phyloP scores from a whole-genome alignment of 2,329 filamentous ascomycete genomes.

The Bretziella fagacearum region DNA sequence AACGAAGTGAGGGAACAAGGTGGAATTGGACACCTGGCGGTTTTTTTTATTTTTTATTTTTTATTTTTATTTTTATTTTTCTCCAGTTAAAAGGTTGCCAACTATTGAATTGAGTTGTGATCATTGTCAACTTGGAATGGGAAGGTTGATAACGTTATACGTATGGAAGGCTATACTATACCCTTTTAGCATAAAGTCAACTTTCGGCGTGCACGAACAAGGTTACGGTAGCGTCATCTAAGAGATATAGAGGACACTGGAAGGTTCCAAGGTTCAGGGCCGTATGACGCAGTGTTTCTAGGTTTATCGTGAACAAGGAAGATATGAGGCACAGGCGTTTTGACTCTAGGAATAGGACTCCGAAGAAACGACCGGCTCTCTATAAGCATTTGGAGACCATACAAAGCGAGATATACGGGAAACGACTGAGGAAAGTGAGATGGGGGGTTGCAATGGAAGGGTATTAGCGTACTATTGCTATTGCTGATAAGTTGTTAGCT shows the following conservation, averaged over 20 bases:
- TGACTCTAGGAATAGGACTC: slow-evolving; percentile 1
- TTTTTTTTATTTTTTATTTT: too few relatives aligned
- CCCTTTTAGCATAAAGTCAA: too few relatives aligned
- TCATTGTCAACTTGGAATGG: too few relatives aligned
- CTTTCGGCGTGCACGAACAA: too few relatives aligned
- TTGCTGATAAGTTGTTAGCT: too few relatives aligned
- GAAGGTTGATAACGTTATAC: too few relatives aligned
- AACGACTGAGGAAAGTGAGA: background rate
- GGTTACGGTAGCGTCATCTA: too few relatives aligned
- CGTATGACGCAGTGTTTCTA: slow-evolving; percentile 4
- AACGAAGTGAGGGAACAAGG: background rate
- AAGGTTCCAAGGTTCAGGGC: background rate
- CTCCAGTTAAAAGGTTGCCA: too few relatives aligned
- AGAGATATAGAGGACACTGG: slow-evolving; percentile 2
- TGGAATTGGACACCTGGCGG: background rate
- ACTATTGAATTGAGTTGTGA: too few relatives aligned
- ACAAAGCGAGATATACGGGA: too few relatives aligned
- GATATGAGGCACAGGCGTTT: slow-evolving; percentile 6
- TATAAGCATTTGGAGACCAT: slow-evolving; percentile 5
- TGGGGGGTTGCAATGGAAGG: background rate
- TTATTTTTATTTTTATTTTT: too few relatives aligned
- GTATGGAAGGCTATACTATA: too few relatives aligned
- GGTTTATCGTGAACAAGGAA: slow-evolving; percentile 7
- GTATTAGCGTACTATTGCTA: background rate
- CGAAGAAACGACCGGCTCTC: background rate